These are phyloP conservation scores for Plectosphaerella cucumerina DNA, from an alignment of 2,329 filamentous ascomycete species.

Conservation along the genomic window DNA sequence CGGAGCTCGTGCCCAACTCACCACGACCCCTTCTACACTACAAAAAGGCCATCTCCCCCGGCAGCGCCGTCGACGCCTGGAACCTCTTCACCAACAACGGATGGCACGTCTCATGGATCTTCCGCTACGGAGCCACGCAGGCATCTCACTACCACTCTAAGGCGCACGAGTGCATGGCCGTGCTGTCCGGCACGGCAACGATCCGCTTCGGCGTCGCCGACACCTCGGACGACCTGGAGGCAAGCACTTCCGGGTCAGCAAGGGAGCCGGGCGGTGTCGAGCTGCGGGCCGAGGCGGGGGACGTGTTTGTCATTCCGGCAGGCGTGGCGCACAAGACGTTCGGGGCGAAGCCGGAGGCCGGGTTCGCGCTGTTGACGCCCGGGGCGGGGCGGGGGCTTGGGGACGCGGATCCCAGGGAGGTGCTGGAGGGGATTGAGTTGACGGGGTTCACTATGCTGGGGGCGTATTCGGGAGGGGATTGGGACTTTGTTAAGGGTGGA, in stretches of 20 bases:
- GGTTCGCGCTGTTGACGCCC: slow-evolving; percentile 34
- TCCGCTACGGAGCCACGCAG: slow-evolving; percentile 51
- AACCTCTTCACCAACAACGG: slow-evolving; percentile 42
- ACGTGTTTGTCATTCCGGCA: slow-evolving; percentile 56
- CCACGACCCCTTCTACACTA: slow-evolving; percentile 51
- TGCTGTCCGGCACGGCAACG: slow-evolving; percentile 46
- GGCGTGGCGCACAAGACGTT: slow-evolving; percentile 53
- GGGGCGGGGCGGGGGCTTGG: slow-evolving; percentile 33
- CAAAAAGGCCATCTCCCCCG: slow-evolving; percentile 29
- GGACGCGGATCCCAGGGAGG: slow-evolving; percentile 26
- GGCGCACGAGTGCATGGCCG: slow-evolving; percentile 55
- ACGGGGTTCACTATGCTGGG: slow-evolving; percentile 35
- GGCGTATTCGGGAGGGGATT: slow-evolving; percentile 43
- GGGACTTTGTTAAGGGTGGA: slow-evolving; percentile 46
- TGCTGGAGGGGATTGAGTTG: slow-evolving; percentile 29
- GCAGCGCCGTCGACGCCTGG: slow-evolving; percentile 25
- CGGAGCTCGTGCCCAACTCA: slow-evolving; percentile 44
- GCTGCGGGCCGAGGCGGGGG: slow-evolving; percentile 43
- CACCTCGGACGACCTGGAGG: slow-evolving; percentile 29
- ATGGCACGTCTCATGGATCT: slow-evolving; percentile 53
- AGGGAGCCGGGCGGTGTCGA: slow-evolving; percentile 45
- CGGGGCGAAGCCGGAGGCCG: slow-evolving; percentile 29
- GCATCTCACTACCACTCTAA: slow-evolving; percentile 52
- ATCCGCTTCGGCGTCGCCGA: slow-evolving; percentile 54
- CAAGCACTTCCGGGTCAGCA: slow-evolving; percentile 30